Evolutionary conservation across 768 basidiomycete species (phyloP).

Genomic region (Mycena latifolia): DNA sequence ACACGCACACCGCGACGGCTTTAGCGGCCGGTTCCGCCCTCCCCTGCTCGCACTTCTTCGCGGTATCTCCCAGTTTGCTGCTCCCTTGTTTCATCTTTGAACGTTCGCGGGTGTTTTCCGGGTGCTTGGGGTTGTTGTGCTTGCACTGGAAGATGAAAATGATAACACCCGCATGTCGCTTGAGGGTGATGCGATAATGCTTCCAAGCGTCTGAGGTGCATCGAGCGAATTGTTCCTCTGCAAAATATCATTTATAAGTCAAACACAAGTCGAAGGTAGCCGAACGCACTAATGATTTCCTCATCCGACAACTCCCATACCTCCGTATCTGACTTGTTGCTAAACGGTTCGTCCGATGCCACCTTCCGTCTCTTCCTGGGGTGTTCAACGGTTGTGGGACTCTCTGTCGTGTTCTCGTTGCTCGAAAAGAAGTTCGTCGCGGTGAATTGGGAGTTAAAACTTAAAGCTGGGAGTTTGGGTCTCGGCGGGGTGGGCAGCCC

Average conservation of each 20-base stretch:
- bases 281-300: too few species aligned
- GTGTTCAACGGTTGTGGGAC: conserved; percentile 6
- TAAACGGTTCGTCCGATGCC: background rate
- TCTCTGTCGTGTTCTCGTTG: conserved; percentile 5
- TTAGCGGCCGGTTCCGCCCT: background rate
- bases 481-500: conserved; percentile 10
- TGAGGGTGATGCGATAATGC: conserved; percentile 16
- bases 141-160: conserved; percentile 18
- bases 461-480: background rate
- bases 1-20: background rate
- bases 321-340: conserved; percentile 9
- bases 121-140: too few species aligned
- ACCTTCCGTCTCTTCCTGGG: conserved; percentile 5
- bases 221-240: conserved; percentile 9
- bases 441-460: conserved; percentile 11
- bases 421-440: background rate
- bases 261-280: background rate
- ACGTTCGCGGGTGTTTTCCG: too few species aligned
- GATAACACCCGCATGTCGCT: conserved; percentile 6
- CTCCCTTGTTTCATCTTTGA: too few species aligned
- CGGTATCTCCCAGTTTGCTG: too few species aligned
- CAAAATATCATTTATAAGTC: background rate
- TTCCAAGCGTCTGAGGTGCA: conserved; percentile 12
- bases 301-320: conserved; percentile 11
- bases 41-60: too few species aligned